Base-by-base conservation (phyloP, 495 filamentous ascomycete genomes). In the Xeromyces bisporus region DNA sequence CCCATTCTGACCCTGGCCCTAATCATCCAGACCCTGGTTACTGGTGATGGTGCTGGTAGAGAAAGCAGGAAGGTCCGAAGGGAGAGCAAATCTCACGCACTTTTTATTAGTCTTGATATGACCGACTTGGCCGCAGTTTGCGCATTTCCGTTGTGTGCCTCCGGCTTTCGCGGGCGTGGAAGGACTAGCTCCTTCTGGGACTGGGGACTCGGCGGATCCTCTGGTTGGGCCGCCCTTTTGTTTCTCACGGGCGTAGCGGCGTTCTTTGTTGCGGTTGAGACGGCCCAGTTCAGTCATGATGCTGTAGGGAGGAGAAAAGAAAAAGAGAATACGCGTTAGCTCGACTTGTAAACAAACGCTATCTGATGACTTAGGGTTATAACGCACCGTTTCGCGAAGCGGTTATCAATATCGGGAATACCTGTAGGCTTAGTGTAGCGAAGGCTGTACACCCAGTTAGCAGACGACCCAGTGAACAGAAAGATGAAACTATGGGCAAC, bases 31-130 rank as follows among this genome's bases (percentile, higher is more conserved):
- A 21, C 9, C 9, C 20, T 21, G 20, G 20, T 21, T 4, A 4
- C 3, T 18, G 12, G 12, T 14, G 10, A 15, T 29, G 6, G 15
- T 6, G 15, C 6, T 12, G 5, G 23, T 14, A 34, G 6, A 10
- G 7, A 30, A n/a, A 34, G 10, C 10, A 5, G 16, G 6, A 4
- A 7, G 17, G 23, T 34, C 14, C 29, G 35, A 18, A 15, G 18
- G 10, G 7, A 24, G 18, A 25, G 37, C 18, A 13, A 10, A 20
- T n/a, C 12, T 14, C 15, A 44, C 60, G 50, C 62, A 86, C 79
- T 87, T 94, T 64, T 93, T 89, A 62, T 94, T 94, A n/a, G 86
- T 94, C 55, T 92, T 92, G 66, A 99, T 99, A 45, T 99, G 89
- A 15, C 89, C 89, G 13, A 86, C 76, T 44, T 85, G 76, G 18